These are phyloP conservation scores for Schizophyllum amplum DNA, from an alignment of 1,284 basidiomycete species.

Conservation along the genomic window DNA sequence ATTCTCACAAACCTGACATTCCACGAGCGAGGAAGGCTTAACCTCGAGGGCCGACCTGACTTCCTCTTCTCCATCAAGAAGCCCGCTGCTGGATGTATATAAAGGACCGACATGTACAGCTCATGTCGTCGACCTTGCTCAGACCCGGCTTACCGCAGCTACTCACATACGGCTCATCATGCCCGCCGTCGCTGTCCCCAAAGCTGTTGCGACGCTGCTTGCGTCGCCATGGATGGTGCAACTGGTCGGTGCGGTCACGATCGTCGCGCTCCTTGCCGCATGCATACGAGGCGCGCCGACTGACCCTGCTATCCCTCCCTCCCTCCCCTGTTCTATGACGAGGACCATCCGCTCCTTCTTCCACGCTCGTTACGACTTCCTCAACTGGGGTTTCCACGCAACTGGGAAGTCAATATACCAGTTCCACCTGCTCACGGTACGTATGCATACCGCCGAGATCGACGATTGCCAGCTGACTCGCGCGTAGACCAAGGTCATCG, in stretches of 20 bases:
- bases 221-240: constrained; percentile 46
- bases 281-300: neutral
- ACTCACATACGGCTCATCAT: neutral
- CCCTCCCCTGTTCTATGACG: constrained; percentile 47
- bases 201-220: constrained; percentile 49
- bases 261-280: constrained; percentile 10
- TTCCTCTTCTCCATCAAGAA: neutral
- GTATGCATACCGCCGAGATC: constrained; percentile 18
- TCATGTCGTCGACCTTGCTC: constrained; percentile 25
- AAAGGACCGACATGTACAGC: constrained; percentile 22
- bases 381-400: constrained; percentile 58
- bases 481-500: constrained; percentile 54
- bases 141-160: neutral
- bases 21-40: neutral
- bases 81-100: neutral
- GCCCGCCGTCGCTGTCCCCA: constrained; percentile 44
- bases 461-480: constrained; percentile 12
- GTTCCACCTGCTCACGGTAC: constrained; percentile 54
- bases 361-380: constrained; percentile 56
- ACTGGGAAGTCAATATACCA: constrained; percentile 57
- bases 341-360: constrained; percentile 59
- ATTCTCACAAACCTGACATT: neutral
- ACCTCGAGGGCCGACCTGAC: neutral
- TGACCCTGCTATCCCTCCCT: constrained; percentile 25
- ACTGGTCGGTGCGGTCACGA: constrained; percentile 45